Conservation (phyloP, 2,329 filamentous ascomycete genomes). For the Neopestalotiopsis clavispora region DNA sequence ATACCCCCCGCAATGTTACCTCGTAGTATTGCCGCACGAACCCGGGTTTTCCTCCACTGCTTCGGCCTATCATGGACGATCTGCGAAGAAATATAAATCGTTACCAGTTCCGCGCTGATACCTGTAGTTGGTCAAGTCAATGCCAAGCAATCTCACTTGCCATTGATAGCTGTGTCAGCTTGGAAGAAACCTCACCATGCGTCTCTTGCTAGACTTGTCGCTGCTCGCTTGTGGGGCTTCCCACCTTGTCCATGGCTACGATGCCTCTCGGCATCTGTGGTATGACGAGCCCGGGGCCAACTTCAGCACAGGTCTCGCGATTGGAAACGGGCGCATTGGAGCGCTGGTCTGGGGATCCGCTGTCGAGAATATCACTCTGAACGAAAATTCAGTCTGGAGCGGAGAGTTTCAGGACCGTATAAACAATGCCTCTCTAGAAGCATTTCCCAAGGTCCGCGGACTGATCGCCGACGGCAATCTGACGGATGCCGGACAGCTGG, state of each 20-base stretch:
- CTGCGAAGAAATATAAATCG: no score
- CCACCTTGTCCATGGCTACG: not conserved
- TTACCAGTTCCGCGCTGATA: no score
- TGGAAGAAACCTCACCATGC: not conserved
- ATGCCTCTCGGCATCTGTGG: conserved; percentile 4
- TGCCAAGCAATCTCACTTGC: not conserved
- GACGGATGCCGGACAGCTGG: conserved; percentile 37
- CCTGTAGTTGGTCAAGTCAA: not conserved
- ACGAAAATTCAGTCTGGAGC: conserved; percentile 52
- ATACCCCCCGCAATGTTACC: not conserved
- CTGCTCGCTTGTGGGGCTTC: not conserved
- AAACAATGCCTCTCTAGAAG: conserved; percentile 37
- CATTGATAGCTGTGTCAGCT: not conserved
- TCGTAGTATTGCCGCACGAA: not conserved
- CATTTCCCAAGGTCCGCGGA: conserved; percentile 40
- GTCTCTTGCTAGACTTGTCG: no score
- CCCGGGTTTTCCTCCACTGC: not conserved
- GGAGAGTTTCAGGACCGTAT: conserved; percentile 45
- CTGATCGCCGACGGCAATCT: conserved; percentile 39
- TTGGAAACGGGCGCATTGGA: conserved; percentile 11
- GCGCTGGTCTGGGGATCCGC: conserved; percentile 4
- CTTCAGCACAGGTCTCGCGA: conserved; percentile 8
- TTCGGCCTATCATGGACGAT: not conserved
- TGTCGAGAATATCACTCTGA: conserved; percentile 45
- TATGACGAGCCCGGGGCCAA: conserved; percentile 6